Percentiles rank a stretch among this genome's conserved stretches.
Conservation (phyloP, 1,284 basidiomycete species). For the Agroathelia rolfsii region DNA sequence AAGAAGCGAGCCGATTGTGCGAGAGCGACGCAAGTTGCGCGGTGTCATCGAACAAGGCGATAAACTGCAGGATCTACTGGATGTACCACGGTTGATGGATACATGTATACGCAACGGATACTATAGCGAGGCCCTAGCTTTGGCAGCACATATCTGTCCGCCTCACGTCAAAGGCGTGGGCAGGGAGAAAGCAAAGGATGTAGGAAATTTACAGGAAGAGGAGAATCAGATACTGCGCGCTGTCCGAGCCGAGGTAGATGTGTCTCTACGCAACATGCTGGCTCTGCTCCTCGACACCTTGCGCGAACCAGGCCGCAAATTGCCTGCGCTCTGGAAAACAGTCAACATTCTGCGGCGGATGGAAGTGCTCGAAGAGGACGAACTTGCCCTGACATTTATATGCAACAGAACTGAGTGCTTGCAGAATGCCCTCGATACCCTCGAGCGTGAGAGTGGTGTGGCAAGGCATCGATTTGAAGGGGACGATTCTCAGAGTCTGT, state of each 20-base stretch:
- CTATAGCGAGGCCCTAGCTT: constrained; percentile 83
- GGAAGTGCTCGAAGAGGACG: constrained; percentile 49
- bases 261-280: constrained; percentile 66
- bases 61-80: constrained; percentile 83
- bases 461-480: constrained; percentile 10
- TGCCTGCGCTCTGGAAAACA: constrained; percentile 83
- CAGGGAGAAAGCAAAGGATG: too few relatives aligned
- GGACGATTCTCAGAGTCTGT: too few relatives aligned
- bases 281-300: constrained; percentile 71
- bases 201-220: constrained; percentile 3
- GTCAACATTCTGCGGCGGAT: constrained; percentile 79
- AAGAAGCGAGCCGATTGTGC: constrained; percentile 41
- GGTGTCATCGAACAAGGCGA: constrained; percentile 85
- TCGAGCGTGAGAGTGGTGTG: constrained; percentile 31
- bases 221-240: constrained; percentile 21
- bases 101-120: constrained; percentile 87
- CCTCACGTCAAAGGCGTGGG: constrained; percentile 21
- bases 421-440: constrained; percentile 29
- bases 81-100: constrained; percentile 82
- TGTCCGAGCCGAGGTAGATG: constrained; percentile 67
- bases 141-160: constrained; percentile 50
- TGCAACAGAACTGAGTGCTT: constrained; percentile 51
- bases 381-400: constrained; percentile 62
- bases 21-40: constrained; percentile 59
- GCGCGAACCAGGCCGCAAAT: constrained; percentile 72